Conservation (phyloP, 1,139 yeast genomes). For the Pichia sp. region DNA sequence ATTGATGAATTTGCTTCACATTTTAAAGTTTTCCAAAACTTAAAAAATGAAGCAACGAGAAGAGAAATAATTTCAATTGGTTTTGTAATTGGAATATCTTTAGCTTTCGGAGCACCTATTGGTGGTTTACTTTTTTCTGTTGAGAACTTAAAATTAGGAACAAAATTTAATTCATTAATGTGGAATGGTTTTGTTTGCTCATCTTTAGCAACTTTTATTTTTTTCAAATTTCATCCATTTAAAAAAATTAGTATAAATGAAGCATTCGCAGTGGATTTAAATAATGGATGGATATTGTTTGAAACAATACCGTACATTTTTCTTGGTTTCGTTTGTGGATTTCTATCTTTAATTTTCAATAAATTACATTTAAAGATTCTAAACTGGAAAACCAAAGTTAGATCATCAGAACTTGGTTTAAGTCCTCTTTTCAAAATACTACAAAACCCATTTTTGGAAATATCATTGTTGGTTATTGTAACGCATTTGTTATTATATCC, state of each 20-base stretch:
- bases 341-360: slow-evolving; percentile 53
- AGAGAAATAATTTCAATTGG: slow-evolving; percentile 76
- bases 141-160: slow-evolving; percentile 63
- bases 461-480: slow-evolving; percentile 39
- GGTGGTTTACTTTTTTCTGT: slow-evolving; percentile 88
- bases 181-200: slow-evolving; percentile 82
- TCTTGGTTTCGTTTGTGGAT: slow-evolving; percentile 65
- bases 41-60: slow-evolving; percentile 48
- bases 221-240: slow-evolving; percentile 57
- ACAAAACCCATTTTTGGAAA: slow-evolving; percentile 32
- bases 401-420: slow-evolving; percentile 18
- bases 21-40: slow-evolving; percentile 32
- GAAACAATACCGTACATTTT: slow-evolving; percentile 65
- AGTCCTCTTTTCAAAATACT: slow-evolving; percentile 26
- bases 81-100: slow-evolving; percentile 88
- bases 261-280: slow-evolving; percentile 59
- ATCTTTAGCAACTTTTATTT: slow-evolving; percentile 61
- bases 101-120: slow-evolving; percentile 90
- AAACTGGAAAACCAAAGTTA: slow-evolving; percentile 28
- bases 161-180: slow-evolving; percentile 57
- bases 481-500: slow-evolving; percentile 51
- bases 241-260: slow-evolving; percentile 50
- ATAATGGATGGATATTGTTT: slow-evolving; percentile 65
- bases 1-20: slow-evolving; percentile 28
- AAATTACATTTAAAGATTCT: slow-evolving; percentile 42